A percentile compares a stretch with the other conserved stretches of the same genome.
These are phyloP conservation scores for Suhomyces xylopsoci DNA, from an alignment of 805 yeast species.

Conservation along the genomic window DNA sequence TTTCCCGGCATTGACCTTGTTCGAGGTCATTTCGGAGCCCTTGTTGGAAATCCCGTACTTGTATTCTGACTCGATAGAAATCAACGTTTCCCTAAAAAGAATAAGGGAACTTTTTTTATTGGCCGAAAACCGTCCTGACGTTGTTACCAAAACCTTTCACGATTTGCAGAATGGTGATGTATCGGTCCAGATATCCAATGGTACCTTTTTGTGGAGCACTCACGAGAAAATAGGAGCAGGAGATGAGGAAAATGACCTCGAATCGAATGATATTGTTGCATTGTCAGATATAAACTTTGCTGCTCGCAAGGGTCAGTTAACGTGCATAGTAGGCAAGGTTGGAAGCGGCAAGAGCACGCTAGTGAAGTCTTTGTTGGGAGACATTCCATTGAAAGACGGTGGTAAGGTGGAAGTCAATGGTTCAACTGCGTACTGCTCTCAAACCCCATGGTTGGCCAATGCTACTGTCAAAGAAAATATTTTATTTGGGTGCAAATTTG, in stretches of 20 bases:
- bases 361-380: constrained; percentile 53
- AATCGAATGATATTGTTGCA: constrained; percentile 20
- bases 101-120: constrained; percentile 44
- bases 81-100: constrained; percentile 55
- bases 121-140: constrained; percentile 30
- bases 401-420: constrained; percentile 28
- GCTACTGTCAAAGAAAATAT: constrained; percentile 50
- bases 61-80: constrained; percentile 54
- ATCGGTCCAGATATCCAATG: constrained; percentile 44
- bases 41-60: constrained; percentile 56
- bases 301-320: constrained; percentile 52
- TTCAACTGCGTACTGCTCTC: constrained; percentile 59
- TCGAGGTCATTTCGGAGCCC: constrained; percentile 56
- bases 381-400: constrained; percentile 36
- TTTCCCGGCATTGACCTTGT: constrained; percentile 64
- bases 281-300: constrained; percentile 46
- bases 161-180: constrained; percentile 21
- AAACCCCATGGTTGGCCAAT: constrained; percentile 54
- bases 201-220: constrained; percentile 51
- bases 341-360: constrained; percentile 67
- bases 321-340: constrained; percentile 64
- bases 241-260: constrained; percentile 13
- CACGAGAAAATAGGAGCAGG: constrained; percentile 6
- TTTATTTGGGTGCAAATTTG: constrained; percentile 47
- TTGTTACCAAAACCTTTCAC: constrained; percentile 17